Evolutionary conservation across 176 grass and related monocot genomes (phyloP).

Genomic region (Aegilops sharonensis): DNA sequence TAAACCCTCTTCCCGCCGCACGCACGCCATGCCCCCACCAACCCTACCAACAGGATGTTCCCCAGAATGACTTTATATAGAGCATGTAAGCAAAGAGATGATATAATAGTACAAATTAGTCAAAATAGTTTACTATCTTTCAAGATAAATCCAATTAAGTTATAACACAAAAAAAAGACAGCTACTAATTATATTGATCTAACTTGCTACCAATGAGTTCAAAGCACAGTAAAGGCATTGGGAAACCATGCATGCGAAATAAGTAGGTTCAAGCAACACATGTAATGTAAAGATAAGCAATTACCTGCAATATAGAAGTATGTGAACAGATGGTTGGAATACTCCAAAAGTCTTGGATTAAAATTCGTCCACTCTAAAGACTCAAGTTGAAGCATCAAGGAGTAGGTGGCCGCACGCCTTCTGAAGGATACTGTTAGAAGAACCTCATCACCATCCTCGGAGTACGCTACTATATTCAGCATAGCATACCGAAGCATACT

Average conservation of each 20-base stretch:
- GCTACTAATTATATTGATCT: not conserved
- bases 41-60: no score
- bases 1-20: no score
- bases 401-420: no score
- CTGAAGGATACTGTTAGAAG: not conserved
- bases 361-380: no score
- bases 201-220: not conserved
- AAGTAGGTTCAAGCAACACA: no score
- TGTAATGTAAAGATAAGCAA: not conserved
- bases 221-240: no score
- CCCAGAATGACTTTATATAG: no score
- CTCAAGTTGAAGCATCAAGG: not conserved
- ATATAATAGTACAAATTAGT: no score
- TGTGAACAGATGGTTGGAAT: not conserved
- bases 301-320: not conserved
- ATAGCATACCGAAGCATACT: no score
- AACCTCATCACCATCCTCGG: not conserved
- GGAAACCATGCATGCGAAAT: no score
- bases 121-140: not conserved
- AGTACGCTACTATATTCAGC: not conserved
- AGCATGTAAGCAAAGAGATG: no score
- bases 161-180: not conserved
- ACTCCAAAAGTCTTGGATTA: not conserved
- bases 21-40: no score
- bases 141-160: not conserved